Conservation (phyloP, 805 yeast genomes). For the Zygosaccharomyces rouxii region DNA sequence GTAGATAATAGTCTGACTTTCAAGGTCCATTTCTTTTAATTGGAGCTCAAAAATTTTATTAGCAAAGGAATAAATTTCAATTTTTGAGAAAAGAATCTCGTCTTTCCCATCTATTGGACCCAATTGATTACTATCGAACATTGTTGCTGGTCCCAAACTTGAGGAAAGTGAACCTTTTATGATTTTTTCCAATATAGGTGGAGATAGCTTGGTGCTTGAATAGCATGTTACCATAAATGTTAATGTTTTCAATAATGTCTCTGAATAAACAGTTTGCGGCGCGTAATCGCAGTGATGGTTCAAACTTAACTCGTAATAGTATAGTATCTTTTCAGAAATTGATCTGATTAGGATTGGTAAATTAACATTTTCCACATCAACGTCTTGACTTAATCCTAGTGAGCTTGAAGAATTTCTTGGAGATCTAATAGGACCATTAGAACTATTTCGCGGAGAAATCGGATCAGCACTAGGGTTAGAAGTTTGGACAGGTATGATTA, state of each 20-base stretch:
- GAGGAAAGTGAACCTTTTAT: constrained; percentile 36
- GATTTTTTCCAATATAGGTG: constrained; percentile 41
- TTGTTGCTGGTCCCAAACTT: constrained; percentile 4
- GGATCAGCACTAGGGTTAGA: constrained; percentile 2
- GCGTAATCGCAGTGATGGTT: constrained; percentile 65
- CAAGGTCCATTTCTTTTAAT: constrained; percentile 42
- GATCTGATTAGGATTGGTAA: constrained; percentile 38
- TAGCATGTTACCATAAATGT: constrained; percentile 54
- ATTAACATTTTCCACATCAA: constrained; percentile 21
- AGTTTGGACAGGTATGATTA: constrained; percentile 34
- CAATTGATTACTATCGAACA: constrained; percentile 9
- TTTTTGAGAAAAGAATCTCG: constrained; percentile 27
- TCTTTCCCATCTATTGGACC: background rate
- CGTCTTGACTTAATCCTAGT: constrained; percentile 16
- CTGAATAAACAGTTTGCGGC: constrained; percentile 77
- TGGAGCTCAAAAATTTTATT: constrained; percentile 44
- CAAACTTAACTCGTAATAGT: constrained; percentile 49
- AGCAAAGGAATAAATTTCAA: constrained; percentile 48
- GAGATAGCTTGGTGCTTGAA: constrained; percentile 46
- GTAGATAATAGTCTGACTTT: constrained; percentile 59
- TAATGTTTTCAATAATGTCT: constrained; percentile 58
- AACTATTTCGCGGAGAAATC: constrained; percentile 23
- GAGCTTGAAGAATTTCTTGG: constrained; percentile 46
- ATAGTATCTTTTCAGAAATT: constrained; percentile 39
- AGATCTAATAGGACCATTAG: constrained; percentile 38